These are phyloP conservation scores for Starmerella ratchasimensis DNA, from an alignment of 805 yeast species.

Conservation along the genomic window DNA sequence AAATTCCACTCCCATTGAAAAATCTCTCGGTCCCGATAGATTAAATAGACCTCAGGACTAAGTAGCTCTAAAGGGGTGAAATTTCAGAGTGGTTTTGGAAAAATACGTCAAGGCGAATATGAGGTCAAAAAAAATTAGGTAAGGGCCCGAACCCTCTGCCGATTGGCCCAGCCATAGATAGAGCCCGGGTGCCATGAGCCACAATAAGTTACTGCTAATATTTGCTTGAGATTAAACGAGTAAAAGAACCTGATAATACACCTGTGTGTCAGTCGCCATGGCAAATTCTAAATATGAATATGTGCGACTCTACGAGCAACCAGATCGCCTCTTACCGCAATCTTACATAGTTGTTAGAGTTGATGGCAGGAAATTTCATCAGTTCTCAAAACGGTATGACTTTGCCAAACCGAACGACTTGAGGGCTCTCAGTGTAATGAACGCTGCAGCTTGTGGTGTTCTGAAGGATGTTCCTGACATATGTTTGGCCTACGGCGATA, in stretches of 20 bases:
- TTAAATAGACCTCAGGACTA: too few species aligned
- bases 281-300: conserved; percentile 82
- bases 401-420: conserved; percentile 82
- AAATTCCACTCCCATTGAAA: conserved; percentile 30
- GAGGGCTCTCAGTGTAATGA: conserved; percentile 67
- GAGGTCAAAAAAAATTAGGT: background rate
- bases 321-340: conserved; percentile 58
- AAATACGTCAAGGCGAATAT: too few species aligned
- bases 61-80: too few species aligned
- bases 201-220: background rate
- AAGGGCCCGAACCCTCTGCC: background rate
- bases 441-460: conserved; percentile 56
- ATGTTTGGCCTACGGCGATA: conserved; percentile 78
- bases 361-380: conserved; percentile 89
- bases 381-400: conserved; percentile 52
- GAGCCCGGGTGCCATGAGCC: background rate
- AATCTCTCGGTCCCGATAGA: background rate
- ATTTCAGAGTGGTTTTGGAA: too few species aligned
- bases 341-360: conserved; percentile 72
- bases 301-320: conserved; percentile 68
- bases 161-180: too few species aligned
- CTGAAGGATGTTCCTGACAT: conserved; percentile 58
- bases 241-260: background rate
- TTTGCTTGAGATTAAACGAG: background rate
- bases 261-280: conserved; percentile 24